A percentile compares a stretch with the other conserved stretches of the same genome.
Conservation (phyloP, 768 basidiomycete species). For the Boletus vinaceobasis region DNA sequence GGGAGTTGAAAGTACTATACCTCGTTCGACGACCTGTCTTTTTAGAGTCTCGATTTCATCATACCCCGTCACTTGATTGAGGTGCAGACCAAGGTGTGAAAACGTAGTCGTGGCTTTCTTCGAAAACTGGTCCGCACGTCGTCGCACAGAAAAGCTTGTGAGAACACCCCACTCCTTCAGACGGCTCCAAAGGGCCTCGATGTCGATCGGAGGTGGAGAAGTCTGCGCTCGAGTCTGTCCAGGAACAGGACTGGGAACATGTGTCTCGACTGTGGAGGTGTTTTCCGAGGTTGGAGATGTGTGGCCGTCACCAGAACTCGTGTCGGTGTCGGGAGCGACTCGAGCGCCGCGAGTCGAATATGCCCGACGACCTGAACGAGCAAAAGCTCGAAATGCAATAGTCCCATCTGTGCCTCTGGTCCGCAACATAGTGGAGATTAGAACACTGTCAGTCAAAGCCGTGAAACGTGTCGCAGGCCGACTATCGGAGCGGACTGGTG, state of each 20-base stretch:
- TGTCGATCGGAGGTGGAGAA: conserved; percentile 6
- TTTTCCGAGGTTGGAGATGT: conserved; percentile 4
- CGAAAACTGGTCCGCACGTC: conserved; percentile 57
- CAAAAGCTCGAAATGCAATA: conserved; percentile 7
- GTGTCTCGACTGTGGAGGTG: not conserved
- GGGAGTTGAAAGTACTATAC: conserved; percentile 42
- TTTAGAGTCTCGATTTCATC: conserved; percentile 85
- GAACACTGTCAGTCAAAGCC: not conserved
- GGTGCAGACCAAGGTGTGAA: conserved; percentile 68
- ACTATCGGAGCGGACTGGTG: not conserved
- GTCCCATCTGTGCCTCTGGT: conserved; percentile 5
- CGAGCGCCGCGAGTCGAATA: conserved; percentile 6
- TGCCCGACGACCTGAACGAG: conserved; percentile 7
- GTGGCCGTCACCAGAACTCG: conserved; percentile 1
- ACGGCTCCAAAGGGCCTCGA: conserved; percentile 35
- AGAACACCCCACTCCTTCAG: conserved; percentile 46
- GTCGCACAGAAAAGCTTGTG: conserved; percentile 38
- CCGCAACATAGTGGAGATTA: conserved; percentile 18
- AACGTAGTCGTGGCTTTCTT: conserved; percentile 55
- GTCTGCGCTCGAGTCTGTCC: not conserved
- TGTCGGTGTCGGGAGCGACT: not conserved
- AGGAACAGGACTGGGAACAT: not conserved
- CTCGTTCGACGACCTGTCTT: conserved; percentile 71
- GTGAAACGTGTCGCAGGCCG: not conserved
- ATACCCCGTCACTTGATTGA: conserved; percentile 91